Conservation (phyloP, 257 asterid genomes). For the Rauvolfia tetraphylla region DNA sequence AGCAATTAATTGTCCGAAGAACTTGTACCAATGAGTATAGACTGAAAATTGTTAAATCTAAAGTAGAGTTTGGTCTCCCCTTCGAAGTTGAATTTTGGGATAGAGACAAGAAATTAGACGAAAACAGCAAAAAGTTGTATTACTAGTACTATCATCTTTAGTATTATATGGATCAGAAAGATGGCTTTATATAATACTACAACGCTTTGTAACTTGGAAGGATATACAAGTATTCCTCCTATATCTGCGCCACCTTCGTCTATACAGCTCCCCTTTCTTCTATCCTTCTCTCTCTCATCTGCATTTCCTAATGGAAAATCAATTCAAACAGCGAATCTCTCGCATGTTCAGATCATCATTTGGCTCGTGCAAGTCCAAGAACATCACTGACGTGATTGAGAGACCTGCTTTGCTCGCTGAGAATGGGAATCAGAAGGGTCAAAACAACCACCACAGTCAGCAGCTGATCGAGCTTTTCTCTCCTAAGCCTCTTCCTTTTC, state of each 20-base stretch:
- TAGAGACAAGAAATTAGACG: constrained; percentile 9
- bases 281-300: neutral
- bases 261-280: neutral
- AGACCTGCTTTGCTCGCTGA: constrained; percentile 15
- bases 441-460: constrained; percentile 15
- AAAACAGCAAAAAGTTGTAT: constrained; percentile 7
- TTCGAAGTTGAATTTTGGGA: constrained; percentile 3
- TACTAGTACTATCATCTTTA: neutral
- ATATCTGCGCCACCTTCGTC: neutral
- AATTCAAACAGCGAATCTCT: constrained; percentile 34
- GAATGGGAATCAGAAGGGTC: neutral
- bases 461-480: constrained; percentile 32
- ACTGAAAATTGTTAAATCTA: neutral
- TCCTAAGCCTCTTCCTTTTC: constrained; percentile 23
- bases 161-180: neutral
- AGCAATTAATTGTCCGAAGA: no score
- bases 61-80: neutral
- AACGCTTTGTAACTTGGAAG: neutral
- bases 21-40: no score
- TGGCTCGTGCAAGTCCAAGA: constrained; percentile 46
- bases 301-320: constrained; percentile 31
- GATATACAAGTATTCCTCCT: neutral
- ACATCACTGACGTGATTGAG: constrained; percentile 31
- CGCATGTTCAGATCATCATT: constrained; percentile 45
- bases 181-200: neutral